These are phyloP conservation scores for Toxicodendron radicans DNA, from an alignment of 345 rosid genomes.

Conservation along the genomic window DNA sequence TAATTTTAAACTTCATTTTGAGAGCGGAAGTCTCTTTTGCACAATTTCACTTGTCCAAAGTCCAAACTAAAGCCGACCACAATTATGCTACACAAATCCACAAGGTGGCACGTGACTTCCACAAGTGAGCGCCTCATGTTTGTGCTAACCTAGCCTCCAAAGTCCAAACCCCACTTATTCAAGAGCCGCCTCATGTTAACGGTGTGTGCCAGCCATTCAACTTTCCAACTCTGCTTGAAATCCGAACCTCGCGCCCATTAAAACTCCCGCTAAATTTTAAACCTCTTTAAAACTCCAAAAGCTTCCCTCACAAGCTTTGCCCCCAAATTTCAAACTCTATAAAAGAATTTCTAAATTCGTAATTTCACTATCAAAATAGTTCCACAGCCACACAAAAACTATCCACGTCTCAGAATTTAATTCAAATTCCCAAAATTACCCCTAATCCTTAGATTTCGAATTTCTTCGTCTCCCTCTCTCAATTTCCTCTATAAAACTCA, in stretches of 20 bases:
- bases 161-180: background rate
- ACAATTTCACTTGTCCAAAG: too few relatives aligned
- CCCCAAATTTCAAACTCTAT: background rate
- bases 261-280: conserved; percentile 5
- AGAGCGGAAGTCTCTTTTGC: too few relatives aligned
- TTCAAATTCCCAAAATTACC: background rate
- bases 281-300: background rate
- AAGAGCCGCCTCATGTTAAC: background rate
- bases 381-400: background rate
- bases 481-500: conserved; percentile 16
- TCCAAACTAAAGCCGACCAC: too few relatives aligned
- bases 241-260: background rate
- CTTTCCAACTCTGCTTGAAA: background rate
- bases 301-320: conserved; percentile 34
- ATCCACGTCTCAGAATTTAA: background rate
- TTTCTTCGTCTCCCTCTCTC: conserved; percentile 13
- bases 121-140: background rate
- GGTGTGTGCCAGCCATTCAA: background rate
- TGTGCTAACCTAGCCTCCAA: background rate
- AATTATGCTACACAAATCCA: too few relatives aligned
- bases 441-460: conserved; percentile 16
- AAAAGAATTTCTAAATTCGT: background rate
- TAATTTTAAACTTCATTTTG: too few relatives aligned
- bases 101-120: too few relatives aligned
- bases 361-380: background rate